A percentile compares a stretch with the other conserved stretches of the same genome.
phyloP scores from a whole-genome alignment of 306 rosid species.

The Trifolium pratense region DNA sequence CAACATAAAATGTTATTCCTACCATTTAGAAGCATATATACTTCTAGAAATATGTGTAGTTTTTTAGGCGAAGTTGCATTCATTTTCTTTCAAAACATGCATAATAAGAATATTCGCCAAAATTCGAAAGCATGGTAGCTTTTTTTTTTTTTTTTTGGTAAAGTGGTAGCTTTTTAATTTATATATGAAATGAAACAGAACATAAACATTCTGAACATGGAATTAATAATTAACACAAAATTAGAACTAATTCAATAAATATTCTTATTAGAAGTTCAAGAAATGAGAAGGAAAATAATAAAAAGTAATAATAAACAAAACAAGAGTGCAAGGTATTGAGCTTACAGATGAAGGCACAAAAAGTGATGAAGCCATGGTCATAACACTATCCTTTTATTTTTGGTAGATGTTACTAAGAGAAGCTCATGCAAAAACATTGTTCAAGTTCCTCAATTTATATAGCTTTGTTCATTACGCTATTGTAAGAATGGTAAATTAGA shows the following conservation, averaged over 20 bases:
- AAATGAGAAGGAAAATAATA: background rate
- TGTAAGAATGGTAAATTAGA: constrained; percentile 35
- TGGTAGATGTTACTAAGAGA: constrained; percentile 43
- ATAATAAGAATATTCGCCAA: too few relatives aligned
- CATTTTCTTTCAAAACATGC: too few relatives aligned
- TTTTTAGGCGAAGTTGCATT: too few relatives aligned
- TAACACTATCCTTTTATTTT: constrained; percentile 31
- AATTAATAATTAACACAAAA: too few relatives aligned
- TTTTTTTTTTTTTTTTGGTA: too few relatives aligned
- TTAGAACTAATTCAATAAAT: too few relatives aligned
- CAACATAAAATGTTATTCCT: too few relatives aligned
- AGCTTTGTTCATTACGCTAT: background rate
- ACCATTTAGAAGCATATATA: too few relatives aligned
- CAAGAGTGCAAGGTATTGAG: background rate
- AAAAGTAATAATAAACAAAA: background rate
- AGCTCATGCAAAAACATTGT: constrained; percentile 36
- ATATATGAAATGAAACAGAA: too few relatives aligned
- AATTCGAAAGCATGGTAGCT: background rate
- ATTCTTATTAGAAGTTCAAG: too few relatives aligned
- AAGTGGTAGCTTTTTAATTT: background rate
- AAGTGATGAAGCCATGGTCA: constrained; percentile 81
- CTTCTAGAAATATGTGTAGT: too few relatives aligned
- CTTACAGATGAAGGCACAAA: constrained; percentile 86
- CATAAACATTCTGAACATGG: too few relatives aligned
- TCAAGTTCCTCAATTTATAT: constrained; percentile 61